Evolutionary conservation across 768 basidiomycete species (phyloP).

Genomic region (Leccinum obscurum): DNA sequence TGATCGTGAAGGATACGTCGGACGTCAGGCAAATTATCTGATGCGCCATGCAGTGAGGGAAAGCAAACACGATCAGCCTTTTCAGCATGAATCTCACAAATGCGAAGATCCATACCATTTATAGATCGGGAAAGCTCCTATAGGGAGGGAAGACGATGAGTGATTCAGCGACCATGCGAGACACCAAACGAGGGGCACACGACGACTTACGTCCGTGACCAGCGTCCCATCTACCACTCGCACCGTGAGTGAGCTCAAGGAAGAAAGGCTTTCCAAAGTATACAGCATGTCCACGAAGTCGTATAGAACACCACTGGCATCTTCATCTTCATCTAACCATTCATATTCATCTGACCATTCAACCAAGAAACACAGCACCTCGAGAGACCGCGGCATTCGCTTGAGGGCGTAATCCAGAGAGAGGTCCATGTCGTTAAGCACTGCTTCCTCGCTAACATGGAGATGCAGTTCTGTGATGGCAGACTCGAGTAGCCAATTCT

Average conservation of each 20-base stretch:
- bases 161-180: background rate
- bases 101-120: background rate
- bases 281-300: background rate
- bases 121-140: constrained; percentile 1
- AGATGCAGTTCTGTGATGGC: background rate
- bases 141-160: background rate
- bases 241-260: background rate
- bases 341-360: background rate
- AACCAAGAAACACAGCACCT: background rate
- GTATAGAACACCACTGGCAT: too few species aligned
- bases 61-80: background rate
- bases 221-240: background rate
- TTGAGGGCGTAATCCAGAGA: background rate
- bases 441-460: background rate
- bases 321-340: too few species aligned
- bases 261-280: background rate
- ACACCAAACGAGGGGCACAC: background rate
- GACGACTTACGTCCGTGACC: background rate
- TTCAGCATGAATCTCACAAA: constrained; percentile 1
- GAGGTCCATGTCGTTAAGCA: background rate
- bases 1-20: constrained; percentile 2
- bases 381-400: background rate
- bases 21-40: background rate
- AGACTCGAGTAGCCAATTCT: background rate
- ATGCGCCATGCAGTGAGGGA: background rate